A percentile compares a stretch with the other conserved stretches of the same genome.
These are phyloP conservation scores for Penicillium rolfsii DNA, from an alignment of 2,329 filamentous ascomycete species.

Conservation along the genomic window DNA sequence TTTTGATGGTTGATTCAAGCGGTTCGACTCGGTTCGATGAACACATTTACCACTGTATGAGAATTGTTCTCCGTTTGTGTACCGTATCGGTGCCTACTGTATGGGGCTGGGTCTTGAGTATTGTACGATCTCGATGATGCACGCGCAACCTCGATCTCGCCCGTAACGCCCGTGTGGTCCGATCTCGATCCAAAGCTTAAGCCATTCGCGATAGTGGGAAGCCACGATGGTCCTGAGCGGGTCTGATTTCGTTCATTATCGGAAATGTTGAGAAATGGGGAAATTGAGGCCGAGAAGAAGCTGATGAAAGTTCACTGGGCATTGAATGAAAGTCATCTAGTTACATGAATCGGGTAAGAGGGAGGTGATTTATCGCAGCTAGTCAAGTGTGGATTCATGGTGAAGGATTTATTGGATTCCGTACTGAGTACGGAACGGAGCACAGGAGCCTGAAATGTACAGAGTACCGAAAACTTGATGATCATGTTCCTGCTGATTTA, in stretches of 20 bases:
- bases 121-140: slow-evolving; percentile 1
- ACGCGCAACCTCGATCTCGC: slow-evolving; percentile 22
- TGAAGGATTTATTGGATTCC: not conserved
- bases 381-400: not conserved
- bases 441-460: not conserved
- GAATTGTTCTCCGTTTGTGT: not conserved
- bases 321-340: too few relatives aligned
- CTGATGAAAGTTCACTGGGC: not conserved
- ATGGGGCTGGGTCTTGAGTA: not conserved
- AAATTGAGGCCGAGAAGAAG: slow-evolving; percentile 16
- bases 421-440: too few relatives aligned
- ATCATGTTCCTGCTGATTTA: not conserved
- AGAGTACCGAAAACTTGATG: not conserved
- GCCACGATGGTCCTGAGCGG: slow-evolving; percentile 1
- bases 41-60: not conserved
- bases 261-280: slow-evolving; percentile 23
- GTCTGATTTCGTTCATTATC: slow-evolving; percentile 4
- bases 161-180: slow-evolving; percentile 24
- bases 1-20: not conserved
- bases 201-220: slow-evolving; percentile 14
- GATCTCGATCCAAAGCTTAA: slow-evolving; percentile 35
- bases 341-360: not conserved
- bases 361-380: not conserved
- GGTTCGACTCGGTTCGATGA: too few relatives aligned
- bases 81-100: not conserved